Base-by-base conservation (phyloP, 83 land plant species). In the Diphasiastrum complanatum region DNA sequence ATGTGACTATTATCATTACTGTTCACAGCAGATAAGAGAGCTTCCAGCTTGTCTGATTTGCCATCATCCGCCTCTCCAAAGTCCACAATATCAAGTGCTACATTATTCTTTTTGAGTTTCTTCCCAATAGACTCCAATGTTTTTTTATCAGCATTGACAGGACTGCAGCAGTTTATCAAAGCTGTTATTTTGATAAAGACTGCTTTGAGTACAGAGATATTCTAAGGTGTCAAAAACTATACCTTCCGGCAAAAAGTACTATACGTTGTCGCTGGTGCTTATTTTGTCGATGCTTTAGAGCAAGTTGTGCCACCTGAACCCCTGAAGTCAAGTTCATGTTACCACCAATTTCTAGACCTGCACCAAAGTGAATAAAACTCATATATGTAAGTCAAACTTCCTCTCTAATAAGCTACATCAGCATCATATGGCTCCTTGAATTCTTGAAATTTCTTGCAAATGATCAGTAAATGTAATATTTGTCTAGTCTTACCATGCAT, bases 201-300 rank as follows among this genome's bases (percentile, higher is more conserved):
- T 34, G 49, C 8, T 8, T 27, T 63, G 18, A 14, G 27, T 14
- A 47, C 45, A 36, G 28, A 41, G 29, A 1, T 12, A 53, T 40
- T 47, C 2, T 11, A 60, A 43, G 14, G 18, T 27, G 60, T 33
- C 33, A 51, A 40, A 29, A 14, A 29, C 56, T 27, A n/a, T 51
- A 89, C 95, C 95, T 82, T 73, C 95, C 95, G 65, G 75, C 86
- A 74, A 89, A 89, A 18, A 89, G 82, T 45, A 89, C 81, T 36
- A 89, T 81, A 59, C 95, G 64, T 63, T 89, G 95, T 34, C 82
- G 86, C 61, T 89, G 95, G 50, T 82, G 77, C 64, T 89, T 89
- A 71, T 88, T 84, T 37, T 84, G 95, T 8, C 81, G 74, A 47
- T 78, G 81, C 49, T 78, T 78, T 30, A 78, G 69, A 25, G 81